Conservation (phyloP, 352 stramenopile genomes). For the Phytophthora ramorum region DNA sequence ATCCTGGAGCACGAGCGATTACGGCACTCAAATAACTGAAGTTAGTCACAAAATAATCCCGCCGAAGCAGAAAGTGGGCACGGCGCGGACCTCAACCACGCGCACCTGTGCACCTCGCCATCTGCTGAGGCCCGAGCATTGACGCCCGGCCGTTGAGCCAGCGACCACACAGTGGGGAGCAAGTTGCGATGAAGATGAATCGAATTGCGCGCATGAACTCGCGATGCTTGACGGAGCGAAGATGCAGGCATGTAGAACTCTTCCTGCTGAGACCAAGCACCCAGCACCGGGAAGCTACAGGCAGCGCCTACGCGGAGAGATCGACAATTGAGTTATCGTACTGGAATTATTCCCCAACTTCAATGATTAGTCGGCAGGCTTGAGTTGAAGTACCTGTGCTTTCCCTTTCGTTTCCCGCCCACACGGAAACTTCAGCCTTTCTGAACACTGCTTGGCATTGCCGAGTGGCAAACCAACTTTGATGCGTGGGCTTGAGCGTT, state of each 20-base stretch:
- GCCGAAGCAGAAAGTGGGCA: conserved; percentile 3
- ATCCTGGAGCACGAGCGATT: background rate
- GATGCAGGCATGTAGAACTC: no score
- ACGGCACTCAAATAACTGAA: conserved; percentile 1
- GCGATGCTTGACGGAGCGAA: no score
- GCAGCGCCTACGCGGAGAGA: background rate
- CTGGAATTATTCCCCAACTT: conserved; percentile 29
- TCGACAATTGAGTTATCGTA: conserved; percentile 1
- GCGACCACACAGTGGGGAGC: background rate
- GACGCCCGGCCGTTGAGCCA: background rate
- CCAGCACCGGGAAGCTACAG: no score
- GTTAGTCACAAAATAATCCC: conserved; percentile 16
- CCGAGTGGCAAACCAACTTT: no score
- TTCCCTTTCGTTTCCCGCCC: conserved; percentile 8
- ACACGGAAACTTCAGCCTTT: background rate
- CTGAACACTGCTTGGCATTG: no score
- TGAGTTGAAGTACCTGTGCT: conserved; percentile 13
- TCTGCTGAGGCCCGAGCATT: background rate
- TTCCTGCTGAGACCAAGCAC: background rate
- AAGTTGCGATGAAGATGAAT: background rate
- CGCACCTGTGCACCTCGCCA: conserved; percentile 6
- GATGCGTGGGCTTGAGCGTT: background rate
- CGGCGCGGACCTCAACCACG: conserved; percentile 27
- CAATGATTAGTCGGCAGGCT: conserved; percentile 18
- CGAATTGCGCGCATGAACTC: background rate